Evolutionary conservation across 2,329 filamentous ascomycete genomes (phyloP).

Genomic region (Nigrospora sphaerica): DNA sequence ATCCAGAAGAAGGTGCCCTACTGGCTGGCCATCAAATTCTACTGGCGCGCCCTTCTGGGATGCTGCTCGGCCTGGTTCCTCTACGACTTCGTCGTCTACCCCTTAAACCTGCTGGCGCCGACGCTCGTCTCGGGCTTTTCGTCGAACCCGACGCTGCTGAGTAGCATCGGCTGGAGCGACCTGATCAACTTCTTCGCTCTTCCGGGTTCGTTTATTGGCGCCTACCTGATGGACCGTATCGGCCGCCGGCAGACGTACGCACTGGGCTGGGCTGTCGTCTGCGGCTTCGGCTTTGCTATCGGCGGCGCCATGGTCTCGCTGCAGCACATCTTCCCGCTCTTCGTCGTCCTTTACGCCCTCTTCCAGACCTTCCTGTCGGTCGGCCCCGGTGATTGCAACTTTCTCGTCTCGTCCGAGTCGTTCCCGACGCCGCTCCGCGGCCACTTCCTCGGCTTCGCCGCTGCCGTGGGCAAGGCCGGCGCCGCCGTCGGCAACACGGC

Average conservation of each 20-base stretch:
- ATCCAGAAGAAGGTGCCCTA: slow-evolving; percentile 46
- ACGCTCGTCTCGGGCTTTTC: slow-evolving; percentile 29
- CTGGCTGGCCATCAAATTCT: slow-evolving; percentile 39
- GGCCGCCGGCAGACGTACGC: slow-evolving; percentile 44
- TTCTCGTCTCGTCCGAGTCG: slow-evolving; percentile 40
- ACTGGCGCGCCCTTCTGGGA: slow-evolving; percentile 46
- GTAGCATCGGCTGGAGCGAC: slow-evolving; percentile 19
- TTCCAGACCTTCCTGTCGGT: slow-evolving; percentile 42
- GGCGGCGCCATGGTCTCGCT: slow-evolving; percentile 39
- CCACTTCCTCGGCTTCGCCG: slow-evolving; percentile 42
- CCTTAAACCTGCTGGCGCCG: slow-evolving; percentile 11
- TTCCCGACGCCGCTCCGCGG: slow-evolving; percentile 46
- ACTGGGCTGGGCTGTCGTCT: slow-evolving; percentile 40
- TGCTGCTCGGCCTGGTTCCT: slow-evolving; percentile 51
- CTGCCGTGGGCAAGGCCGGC: slow-evolving; percentile 42
- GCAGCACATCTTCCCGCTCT: slow-evolving; percentile 40
- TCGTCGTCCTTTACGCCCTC: slow-evolving; percentile 44
- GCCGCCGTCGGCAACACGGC: slow-evolving; percentile 37
- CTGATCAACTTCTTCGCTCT: slow-evolving; percentile 8
- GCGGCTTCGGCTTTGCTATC: slow-evolving; percentile 44
- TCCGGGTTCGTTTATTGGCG: slow-evolving; percentile 30
- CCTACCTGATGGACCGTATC: slow-evolving; percentile 36
- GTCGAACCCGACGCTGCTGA: slow-evolving; percentile 11
- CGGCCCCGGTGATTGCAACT: slow-evolving; percentile 43
- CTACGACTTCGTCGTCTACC: slow-evolving; percentile 18